Evolutionary conservation across 2,329 filamentous ascomycete species (phyloP).

Genomic region (Aspergillus sp.): DNA sequence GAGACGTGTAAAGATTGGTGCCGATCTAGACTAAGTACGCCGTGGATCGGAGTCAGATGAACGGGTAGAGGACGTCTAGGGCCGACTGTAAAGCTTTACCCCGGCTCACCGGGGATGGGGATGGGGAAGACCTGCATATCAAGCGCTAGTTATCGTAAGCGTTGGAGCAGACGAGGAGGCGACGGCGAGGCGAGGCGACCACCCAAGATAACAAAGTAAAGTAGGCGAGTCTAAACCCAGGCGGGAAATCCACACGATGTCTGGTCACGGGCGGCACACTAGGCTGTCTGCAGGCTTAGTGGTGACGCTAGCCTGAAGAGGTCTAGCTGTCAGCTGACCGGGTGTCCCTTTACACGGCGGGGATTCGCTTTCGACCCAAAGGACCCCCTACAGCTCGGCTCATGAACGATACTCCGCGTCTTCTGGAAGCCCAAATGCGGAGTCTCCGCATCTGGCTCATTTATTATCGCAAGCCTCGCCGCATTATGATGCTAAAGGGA

Average conservation of each 20-base stretch:
- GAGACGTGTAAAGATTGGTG: background rate
- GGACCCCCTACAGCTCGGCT: background rate
- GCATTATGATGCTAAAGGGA: background rate
- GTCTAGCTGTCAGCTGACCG: slow-evolving; percentile 4
- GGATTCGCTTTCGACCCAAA: background rate
- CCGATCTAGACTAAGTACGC: background rate
- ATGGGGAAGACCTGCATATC: background rate
- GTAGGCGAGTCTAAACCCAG: background rate
- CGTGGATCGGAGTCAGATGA: background rate
- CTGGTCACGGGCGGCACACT: background rate
- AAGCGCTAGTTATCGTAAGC: background rate
- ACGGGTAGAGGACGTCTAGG: background rate
- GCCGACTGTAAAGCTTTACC: background rate
- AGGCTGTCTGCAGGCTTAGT: background rate
- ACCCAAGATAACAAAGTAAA: background rate
- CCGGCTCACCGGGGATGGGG: background rate
- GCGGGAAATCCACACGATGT: slow-evolving; percentile 1
- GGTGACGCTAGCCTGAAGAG: background rate
- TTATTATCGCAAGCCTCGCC: background rate
- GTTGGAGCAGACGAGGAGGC: background rate
- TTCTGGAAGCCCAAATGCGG: slow-evolving; percentile 6
- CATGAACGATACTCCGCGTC: slow-evolving; percentile 9
- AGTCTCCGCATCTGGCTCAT: slow-evolving; percentile 6
- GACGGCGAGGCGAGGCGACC: background rate
- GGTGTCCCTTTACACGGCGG: slow-evolving; percentile 9